Base-by-base conservation (phyloP, 2,329 filamentous ascomycete species). In the Fusarium praegraminearum region DNA sequence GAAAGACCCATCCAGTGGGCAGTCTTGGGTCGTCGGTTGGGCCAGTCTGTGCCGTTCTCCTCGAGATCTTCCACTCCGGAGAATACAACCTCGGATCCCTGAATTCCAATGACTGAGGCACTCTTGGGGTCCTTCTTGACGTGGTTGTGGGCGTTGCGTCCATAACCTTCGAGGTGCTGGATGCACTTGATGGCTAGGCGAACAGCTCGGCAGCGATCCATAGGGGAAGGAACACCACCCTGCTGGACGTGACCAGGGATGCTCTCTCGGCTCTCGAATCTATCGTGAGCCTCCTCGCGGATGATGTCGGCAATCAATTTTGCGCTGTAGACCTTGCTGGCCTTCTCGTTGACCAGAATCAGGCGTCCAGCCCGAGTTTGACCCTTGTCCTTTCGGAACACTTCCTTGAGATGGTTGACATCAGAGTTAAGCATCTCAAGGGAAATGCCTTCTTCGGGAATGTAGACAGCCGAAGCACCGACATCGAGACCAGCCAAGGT, bases 251-350 rank as follows among this genome's bases (percentile, higher is more conserved):
- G 94, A 16, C 94, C 94, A 1, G 94, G 94, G 52, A 97, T 95
- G 72, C 93, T 94, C 78, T 96, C 92, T 65, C 95, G 90, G 46
- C 93, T 92, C 80, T 99, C 96, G 77, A 99, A 99, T 18, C 94
- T 90, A 70, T 94, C 94, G 73, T 93, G 91, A 11, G 94, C 93
- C 80, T 98, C 96, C 73, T 97, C 94, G 62, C 92, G 92, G 82
- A 99, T 97, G 81, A 98, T 98, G 77, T 95, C 91, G 35, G 95
- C 94, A 75, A 99, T 95, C 61, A 98, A 88, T 80, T 97, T 94
- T 20, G 96, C 97, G 51, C 87, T 93, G 85, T 98, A 98, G 18
- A 94, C 94, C 75, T 87, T 90, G 75, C 93, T 97, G 9, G 96
- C 92, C 81, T 94, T 94, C 81, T 99, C 96, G 80, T 98, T 98